These are phyloP conservation scores for Penicillium pulvis DNA, from an alignment of 495 filamentous ascomycete species.

Conservation along the genomic window DNA sequence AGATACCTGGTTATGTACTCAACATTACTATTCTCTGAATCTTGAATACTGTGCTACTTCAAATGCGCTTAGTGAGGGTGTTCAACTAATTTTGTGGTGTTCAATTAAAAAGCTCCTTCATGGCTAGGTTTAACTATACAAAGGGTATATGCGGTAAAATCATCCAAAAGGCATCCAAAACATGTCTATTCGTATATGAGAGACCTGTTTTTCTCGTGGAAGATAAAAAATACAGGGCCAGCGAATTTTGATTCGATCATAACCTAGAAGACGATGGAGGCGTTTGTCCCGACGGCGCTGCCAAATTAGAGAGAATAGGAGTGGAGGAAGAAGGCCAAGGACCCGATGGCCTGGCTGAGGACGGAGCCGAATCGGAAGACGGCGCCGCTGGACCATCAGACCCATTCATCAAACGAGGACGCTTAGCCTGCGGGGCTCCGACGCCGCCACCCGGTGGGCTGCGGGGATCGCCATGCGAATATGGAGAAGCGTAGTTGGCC, in stretches of 20 bases:
- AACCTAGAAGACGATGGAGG: constrained; percentile 25
- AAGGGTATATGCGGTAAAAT: constrained; percentile 1
- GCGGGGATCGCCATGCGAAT: constrained; percentile 33
- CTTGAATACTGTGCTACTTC: too few relatives aligned
- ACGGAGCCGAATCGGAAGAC: constrained; percentile 14
- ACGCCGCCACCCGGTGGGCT: constrained; percentile 26
- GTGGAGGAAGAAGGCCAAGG: constrained; percentile 27
- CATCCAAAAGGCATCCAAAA: neutral
- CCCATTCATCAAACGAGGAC: constrained; percentile 48
- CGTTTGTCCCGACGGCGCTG: constrained; percentile 28
- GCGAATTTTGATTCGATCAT: neutral
- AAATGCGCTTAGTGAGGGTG: too few relatives aligned
- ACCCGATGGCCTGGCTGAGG: constrained; percentile 11
- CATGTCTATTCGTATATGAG: neutral
- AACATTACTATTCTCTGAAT: too few relatives aligned
- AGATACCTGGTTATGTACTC: too few relatives aligned
- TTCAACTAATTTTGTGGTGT: too few relatives aligned
- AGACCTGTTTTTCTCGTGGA: neutral
- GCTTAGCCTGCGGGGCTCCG: constrained; percentile 37
- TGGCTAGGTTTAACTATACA: constrained; percentile 2
- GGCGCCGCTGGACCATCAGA: constrained; percentile 25
- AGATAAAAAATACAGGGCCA: neutral
- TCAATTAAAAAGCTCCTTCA: too few relatives aligned
- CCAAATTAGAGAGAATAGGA: constrained; percentile 29
- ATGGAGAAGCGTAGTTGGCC: constrained; percentile 38